Percentiles rank a stretch among this genome's conserved stretches.
These are phyloP conservation scores for Rhizophora apiculata DNA, from an alignment of 345 rosid genomes.

Conservation along the genomic window DNA sequence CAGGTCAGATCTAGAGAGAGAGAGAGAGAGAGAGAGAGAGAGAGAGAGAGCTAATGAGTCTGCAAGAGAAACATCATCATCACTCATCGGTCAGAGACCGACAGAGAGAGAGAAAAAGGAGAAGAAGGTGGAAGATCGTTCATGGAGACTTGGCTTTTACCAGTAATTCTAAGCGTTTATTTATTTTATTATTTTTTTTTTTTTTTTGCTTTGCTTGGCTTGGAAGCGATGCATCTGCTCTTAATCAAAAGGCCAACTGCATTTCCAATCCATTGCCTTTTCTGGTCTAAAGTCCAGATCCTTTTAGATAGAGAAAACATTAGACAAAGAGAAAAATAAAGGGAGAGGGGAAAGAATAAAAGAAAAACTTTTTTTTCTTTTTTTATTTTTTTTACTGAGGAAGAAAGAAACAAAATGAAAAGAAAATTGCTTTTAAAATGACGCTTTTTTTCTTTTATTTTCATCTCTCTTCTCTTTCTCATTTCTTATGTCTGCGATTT, in stretches of 20 bases:
- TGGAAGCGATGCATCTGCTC: slow-evolving; percentile 56
- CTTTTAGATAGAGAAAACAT: background rate
- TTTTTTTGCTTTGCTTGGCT: slow-evolving; percentile 22
- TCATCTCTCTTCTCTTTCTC: too few relatives aligned
- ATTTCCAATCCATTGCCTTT: slow-evolving; percentile 1
- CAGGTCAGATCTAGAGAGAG: slow-evolving; percentile 9
- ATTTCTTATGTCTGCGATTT: too few relatives aligned
- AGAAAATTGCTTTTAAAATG: too few relatives aligned
- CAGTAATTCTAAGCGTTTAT: background rate
- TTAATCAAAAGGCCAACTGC: slow-evolving; percentile 27
- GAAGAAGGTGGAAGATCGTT: background rate
- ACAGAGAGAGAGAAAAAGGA: background rate
- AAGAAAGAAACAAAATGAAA: background rate
- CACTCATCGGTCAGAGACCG: background rate
- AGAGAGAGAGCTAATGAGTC: slow-evolving; percentile 2
- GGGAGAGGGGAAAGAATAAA: background rate
- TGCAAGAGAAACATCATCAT: slow-evolving; percentile 16
- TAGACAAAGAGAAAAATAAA: background rate
- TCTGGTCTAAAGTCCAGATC: background rate
- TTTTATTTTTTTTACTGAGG: background rate
- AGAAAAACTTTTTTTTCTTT: too few relatives aligned
- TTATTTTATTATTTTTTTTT: background rate
- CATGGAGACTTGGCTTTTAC: background rate
- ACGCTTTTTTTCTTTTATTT: too few relatives aligned
- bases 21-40: slow-evolving; percentile 1